phyloP scores from a whole-genome alignment of 257 asterid genomes.

The Coffea eugenioides region DNA sequence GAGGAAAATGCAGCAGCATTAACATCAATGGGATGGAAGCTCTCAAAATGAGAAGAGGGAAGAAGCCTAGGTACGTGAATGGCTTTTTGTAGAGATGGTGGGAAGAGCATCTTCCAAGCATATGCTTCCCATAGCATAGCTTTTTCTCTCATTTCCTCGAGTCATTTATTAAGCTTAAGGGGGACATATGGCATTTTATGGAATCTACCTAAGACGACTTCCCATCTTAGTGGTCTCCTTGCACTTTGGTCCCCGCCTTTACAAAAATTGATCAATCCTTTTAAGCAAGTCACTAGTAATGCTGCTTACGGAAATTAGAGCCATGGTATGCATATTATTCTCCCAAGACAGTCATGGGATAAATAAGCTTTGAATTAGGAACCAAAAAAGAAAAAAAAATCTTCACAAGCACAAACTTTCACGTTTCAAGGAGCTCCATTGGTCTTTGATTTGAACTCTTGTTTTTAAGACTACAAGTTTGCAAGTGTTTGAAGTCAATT shows the following conservation, averaged over 20 bases:
- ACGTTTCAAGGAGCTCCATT: not conserved
- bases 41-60: not conserved
- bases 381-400: no score
- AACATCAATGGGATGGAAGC: not conserved
- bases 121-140: conserved; percentile 8
- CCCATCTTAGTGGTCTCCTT: not conserved
- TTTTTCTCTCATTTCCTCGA: not conserved
- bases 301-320: not conserved
- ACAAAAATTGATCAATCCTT: not conserved
- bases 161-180: not conserved
- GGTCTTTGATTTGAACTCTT: not conserved
- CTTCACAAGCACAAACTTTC: not conserved
- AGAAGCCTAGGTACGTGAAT: not conserved
- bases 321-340: not conserved
- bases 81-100: conserved; percentile 15
- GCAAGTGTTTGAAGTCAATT: not conserved
- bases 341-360: not conserved
- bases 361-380: not conserved
- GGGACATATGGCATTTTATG: not conserved
- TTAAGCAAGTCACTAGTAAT: not conserved
- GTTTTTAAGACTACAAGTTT: not conserved
- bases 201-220: not conserved
- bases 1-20: not conserved
- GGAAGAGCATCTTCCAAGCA: conserved; percentile 31
- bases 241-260: not conserved